Evolutionary conservation across 1,284 basidiomycete species (phyloP).

Genomic region (Cyathus pygmaeus): DNA sequence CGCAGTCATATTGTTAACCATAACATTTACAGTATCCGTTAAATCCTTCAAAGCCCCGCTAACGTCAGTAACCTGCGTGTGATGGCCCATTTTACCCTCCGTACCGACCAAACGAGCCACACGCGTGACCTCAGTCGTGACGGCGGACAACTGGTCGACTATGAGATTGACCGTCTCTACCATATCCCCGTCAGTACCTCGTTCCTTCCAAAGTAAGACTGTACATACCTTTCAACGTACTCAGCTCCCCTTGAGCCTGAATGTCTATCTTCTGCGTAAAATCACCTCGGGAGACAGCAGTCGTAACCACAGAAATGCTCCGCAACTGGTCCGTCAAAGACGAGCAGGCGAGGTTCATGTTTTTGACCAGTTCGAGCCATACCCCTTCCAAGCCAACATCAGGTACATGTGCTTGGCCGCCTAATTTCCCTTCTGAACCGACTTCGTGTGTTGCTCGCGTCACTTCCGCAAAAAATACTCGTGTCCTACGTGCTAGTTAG

Average conservation of each 20-base stretch:
- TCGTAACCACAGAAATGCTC: slow-evolving; percentile 91
- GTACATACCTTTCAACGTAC: slow-evolving; percentile 53
- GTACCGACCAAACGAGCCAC: slow-evolving; percentile 93
- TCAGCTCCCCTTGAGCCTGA: slow-evolving; percentile 89
- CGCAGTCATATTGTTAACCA: slow-evolving; percentile 92
- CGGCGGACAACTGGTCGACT: slow-evolving; percentile 90
- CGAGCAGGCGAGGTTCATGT: slow-evolving; percentile 94
- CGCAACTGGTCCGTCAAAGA: slow-evolving; percentile 95
- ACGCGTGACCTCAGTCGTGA: slow-evolving; percentile 90
- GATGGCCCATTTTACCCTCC: slow-evolving; percentile 88
- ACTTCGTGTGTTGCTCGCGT: slow-evolving; percentile 96
- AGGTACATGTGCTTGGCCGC: slow-evolving; percentile 91
- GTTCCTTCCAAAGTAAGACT: slow-evolving; percentile 10
- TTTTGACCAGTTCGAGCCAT: slow-evolving; percentile 91
- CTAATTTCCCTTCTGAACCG: slow-evolving; percentile 88
- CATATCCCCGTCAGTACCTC: slow-evolving; percentile 18
- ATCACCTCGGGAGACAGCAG: slow-evolving; percentile 90
- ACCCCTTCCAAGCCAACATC: slow-evolving; percentile 97
- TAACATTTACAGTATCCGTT: slow-evolving; percentile 93
- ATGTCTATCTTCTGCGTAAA: slow-evolving; percentile 90
- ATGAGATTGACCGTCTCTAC: slow-evolving; percentile 84
- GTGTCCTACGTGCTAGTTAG: slow-evolving; percentile 56
- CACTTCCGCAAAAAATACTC: slow-evolving; percentile 94
- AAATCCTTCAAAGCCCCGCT: slow-evolving; percentile 98
- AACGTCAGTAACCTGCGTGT: slow-evolving; percentile 89